Evolutionary conservation across 208 protist species (phyloP).

Genomic region (Vickermania spadyakhi): DNA sequence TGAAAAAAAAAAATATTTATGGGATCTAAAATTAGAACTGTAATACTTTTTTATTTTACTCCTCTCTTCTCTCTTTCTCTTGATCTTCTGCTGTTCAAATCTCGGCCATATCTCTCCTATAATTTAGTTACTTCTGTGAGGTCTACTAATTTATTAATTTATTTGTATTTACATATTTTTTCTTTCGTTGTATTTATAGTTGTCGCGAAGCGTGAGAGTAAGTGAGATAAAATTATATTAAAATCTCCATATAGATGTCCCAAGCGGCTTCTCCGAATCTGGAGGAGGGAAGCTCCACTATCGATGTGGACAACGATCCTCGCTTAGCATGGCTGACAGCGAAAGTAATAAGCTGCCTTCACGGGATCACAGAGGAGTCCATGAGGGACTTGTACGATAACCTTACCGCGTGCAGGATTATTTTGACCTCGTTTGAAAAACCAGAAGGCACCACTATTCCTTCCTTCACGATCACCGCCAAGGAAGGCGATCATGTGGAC

Average conservation of each 20-base stretch:
- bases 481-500: slow-evolving; percentile 31
- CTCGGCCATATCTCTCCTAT: too few species aligned
- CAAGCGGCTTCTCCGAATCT: neutral
- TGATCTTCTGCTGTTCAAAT: too few species aligned
- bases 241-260: neutral
- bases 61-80: too few species aligned
- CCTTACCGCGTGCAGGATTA: slow-evolving; percentile 13
- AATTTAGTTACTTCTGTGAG: too few species aligned
- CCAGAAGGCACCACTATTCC: slow-evolving; percentile 23
- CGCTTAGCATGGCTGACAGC: slow-evolving; percentile 61
- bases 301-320: slow-evolving; percentile 26
- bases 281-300: neutral
- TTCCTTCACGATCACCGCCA: slow-evolving; percentile 43
- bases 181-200: too few species aligned
- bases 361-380: slow-evolving; percentile 41
- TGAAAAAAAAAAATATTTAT: too few species aligned
- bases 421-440: slow-evolving; percentile 50
- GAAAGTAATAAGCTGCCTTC: slow-evolving; percentile 43
- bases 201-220: too few species aligned
- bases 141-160: too few species aligned
- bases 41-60: too few species aligned
- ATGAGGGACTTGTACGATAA: slow-evolving; percentile 49
- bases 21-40: too few species aligned
- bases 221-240: neutral
- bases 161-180: too few species aligned